These are phyloP conservation scores for Macrophomina pseudophaseolina DNA, from an alignment of 2,329 filamentous ascomycete species.

Conservation along the genomic window DNA sequence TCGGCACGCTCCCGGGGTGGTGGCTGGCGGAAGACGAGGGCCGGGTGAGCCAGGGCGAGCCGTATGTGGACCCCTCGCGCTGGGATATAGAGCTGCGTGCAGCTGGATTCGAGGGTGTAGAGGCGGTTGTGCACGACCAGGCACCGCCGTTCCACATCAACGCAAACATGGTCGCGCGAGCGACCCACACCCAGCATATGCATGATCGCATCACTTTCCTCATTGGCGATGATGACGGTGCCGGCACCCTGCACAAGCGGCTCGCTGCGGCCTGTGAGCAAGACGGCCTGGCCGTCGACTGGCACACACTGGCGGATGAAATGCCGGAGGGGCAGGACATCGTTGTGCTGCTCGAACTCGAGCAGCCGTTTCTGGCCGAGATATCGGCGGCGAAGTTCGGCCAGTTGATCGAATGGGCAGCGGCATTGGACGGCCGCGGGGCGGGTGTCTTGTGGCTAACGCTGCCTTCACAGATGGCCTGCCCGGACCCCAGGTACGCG, in stretches of 20 bases:
- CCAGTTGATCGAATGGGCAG: conserved; percentile 26
- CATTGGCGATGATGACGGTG: neutral
- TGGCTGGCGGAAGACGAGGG: neutral
- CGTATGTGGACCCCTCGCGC: neutral
- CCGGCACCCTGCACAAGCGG: neutral
- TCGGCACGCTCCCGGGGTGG: neutral
- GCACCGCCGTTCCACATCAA: neutral
- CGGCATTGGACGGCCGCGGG: neutral
- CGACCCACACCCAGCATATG: neutral
- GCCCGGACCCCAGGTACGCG: conserved; percentile 37
- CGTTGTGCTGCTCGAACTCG: conserved; percentile 33
- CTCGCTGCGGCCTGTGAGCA: neutral
- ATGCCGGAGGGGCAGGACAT: conserved; percentile 32
- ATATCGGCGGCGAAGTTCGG: conserved; percentile 29
- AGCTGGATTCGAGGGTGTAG: neutral
- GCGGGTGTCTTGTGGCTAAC: conserved; percentile 40
- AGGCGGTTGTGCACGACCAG: neutral
- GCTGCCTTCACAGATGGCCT: conserved; percentile 30
- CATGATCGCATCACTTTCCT: neutral
- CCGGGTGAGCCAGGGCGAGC: neutral
- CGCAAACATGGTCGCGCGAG: neutral
- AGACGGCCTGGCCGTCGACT: conserved; percentile 10
- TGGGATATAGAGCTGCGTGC: neutral
- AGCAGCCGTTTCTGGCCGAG: conserved; percentile 1
- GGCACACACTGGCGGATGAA: conserved; percentile 22